A percentile compares a stretch with the other conserved stretches of the same genome.
Evolutionary conservation across 2,329 filamentous ascomycete genomes (phyloP).

Genomic region (Fusarium citri): DNA sequence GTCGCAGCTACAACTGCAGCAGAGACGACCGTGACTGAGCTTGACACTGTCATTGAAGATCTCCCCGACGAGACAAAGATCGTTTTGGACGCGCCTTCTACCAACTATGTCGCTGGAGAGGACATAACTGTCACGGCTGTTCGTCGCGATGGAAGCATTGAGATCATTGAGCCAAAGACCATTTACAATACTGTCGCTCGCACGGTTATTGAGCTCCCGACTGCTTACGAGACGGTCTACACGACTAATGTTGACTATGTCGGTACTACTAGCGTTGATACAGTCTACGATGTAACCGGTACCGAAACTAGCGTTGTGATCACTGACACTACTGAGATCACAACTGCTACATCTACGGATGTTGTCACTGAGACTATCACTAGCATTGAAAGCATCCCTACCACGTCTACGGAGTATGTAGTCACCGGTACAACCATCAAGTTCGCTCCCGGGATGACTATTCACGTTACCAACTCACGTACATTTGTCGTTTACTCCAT

Average conservation of each 20-base stretch:
- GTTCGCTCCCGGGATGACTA: conserved; percentile 1
- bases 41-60: neutral
- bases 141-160: neutral
- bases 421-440: conserved; percentile 8
- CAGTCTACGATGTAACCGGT: neutral
- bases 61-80: conserved; percentile 4
- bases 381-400: conserved; percentile 8
- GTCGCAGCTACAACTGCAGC: neutral
- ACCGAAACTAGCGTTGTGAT: conserved; percentile 1
- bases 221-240: conserved; percentile 9
- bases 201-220: neutral
- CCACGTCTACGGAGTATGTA: conserved; percentile 10
- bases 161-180: conserved; percentile 6
- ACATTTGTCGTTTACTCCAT: conserved; percentile 14
- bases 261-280: conserved; percentile 6
- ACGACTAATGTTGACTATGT: conserved; percentile 14
- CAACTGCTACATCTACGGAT: conserved; percentile 15
- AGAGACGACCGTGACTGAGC: neutral
- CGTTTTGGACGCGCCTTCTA: neutral
- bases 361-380: neutral
- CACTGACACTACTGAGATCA: conserved; percentile 6
- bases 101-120: conserved; percentile 2
- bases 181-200: conserved; percentile 9
- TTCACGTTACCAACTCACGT: conserved; percentile 3
- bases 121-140: conserved; percentile 15